These are phyloP conservation scores for Aspergillus indologenus DNA, from an alignment of 495 filamentous ascomycete species.

Conservation along the genomic window DNA sequence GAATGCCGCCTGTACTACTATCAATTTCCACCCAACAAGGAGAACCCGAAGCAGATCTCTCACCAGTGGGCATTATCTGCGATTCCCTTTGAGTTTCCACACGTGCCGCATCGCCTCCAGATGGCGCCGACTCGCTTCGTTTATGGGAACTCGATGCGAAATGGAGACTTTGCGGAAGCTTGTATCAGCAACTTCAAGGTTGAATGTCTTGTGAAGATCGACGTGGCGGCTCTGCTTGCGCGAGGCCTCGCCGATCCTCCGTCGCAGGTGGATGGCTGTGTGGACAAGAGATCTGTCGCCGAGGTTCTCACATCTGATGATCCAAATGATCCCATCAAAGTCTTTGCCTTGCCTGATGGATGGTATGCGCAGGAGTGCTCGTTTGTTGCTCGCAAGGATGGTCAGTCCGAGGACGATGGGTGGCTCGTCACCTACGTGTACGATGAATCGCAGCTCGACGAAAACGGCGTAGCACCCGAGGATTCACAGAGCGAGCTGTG, in stretches of 20 bases:
- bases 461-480: conserved; percentile 35
- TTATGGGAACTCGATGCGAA: conserved; percentile 54
- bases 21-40: conserved; percentile 34
- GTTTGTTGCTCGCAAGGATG: conserved; percentile 51
- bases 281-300: conserved; percentile 49
- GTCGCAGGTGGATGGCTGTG: conserved; percentile 45
- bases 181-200: conserved; percentile 58
- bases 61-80: conserved; percentile 60
- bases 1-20: conserved; percentile 68
- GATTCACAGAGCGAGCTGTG: conserved; percentile 57
- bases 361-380: conserved; percentile 63
- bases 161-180: conserved; percentile 45
- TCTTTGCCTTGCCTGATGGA: conserved; percentile 54
- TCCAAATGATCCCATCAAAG: conserved; percentile 50
- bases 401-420: conserved; percentile 53
- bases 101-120: conserved; percentile 44
- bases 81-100: conserved; percentile 64
- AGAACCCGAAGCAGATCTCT: conserved; percentile 38
- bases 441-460: conserved; percentile 52
- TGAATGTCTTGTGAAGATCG: conserved; percentile 57
- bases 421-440: conserved; percentile 62
- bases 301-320: conserved; percentile 42
- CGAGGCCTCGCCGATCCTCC: conserved; percentile 41
- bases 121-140: conserved; percentile 55
- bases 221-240: conserved; percentile 47